A percentile compares a stretch with the other conserved stretches of the same genome.
Conservation (phyloP, 805 yeast species). For the Zygosaccharomyces rouxii region DNA sequence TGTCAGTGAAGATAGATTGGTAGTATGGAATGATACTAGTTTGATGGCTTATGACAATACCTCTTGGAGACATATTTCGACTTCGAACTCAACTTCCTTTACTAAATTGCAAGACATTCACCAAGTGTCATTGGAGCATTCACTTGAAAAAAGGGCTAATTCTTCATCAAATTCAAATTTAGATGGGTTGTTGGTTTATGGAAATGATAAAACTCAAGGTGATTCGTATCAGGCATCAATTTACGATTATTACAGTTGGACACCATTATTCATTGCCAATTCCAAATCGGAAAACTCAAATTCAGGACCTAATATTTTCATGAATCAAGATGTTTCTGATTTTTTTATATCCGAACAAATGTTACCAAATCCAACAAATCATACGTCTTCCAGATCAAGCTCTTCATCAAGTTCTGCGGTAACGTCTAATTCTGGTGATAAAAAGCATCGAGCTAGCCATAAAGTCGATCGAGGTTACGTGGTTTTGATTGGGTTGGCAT, state of each 20-base stretch:
- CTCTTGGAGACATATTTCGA: slow-evolving; percentile 11
- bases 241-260: slow-evolving; percentile 25
- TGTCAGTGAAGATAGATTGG: slow-evolving; percentile 8
- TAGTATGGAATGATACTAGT: slow-evolving; percentile 22
- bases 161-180: not conserved
- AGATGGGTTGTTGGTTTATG: slow-evolving; percentile 34
- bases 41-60: slow-evolving; percentile 10
- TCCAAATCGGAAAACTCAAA: not conserved
- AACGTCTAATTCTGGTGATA: slow-evolving; percentile 3
- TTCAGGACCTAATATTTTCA: slow-evolving; percentile 13
- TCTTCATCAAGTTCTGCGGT: slow-evolving; percentile 14
- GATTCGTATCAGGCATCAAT: slow-evolving; percentile 31
- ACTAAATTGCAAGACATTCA: not conserved
- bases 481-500: slow-evolving; percentile 63
- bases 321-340: slow-evolving; percentile 38
- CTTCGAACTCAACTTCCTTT: not conserved
- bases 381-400: slow-evolving; percentile 13
- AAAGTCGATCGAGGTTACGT: slow-evolving; percentile 53
- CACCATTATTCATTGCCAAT: slow-evolving; percentile 21
- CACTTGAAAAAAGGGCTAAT: slow-evolving; percentile 4
- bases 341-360: slow-evolving; percentile 28
- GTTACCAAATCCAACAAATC: slow-evolving; percentile 15
- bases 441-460: slow-evolving; percentile 13
- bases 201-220: slow-evolving; percentile 31
- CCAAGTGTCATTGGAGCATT: not conserved